Base-by-base conservation (phyloP, 305 asterid species). In the Solanum hybrid region DNA sequence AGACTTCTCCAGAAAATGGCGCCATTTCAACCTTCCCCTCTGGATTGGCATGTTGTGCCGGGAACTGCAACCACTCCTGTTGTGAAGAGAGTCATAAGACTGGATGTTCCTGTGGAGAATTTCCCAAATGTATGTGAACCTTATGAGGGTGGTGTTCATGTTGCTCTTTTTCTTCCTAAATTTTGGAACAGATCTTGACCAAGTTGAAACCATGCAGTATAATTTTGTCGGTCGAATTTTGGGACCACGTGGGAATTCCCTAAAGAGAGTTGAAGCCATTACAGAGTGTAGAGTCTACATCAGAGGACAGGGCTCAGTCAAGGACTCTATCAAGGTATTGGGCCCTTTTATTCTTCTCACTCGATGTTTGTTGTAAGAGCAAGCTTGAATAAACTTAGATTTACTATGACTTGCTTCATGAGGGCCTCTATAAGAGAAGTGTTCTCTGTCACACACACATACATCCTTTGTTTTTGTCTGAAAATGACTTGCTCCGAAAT, bases 231-330 rank as follows among this genome's bases (percentile, higher is more conserved):
- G 98, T 84, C 95, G 98, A 89, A 95, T 96, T 91, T 91, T 95
- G 73, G 97, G 98, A 77, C 97, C 97, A 3, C 97, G 98, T 79
- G 98, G 98, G 41, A 96, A 96, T 92, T 96, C 98, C 91, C 92
- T 96, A 93, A 96, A 96, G 92, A 94, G 97, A 87, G 95, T 96
- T 79, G 98, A 96, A 92, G 96, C 96, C 81, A 82, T 94, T 93
- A 96, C 98, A 27, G 96, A 94, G 85, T 95, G 98, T 92, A 94
- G 98, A 89, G 94, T 96, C 82, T 96, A 91, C 92, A 96, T 96
- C 33, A 92, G 98, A 90, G 97, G 98, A 86, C 94, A 90, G 37
- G 98, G 98, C 88, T 95, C 98, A 8, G 97, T 96, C 88, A 96
- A 96, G 95, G 98, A 96, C 91, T 20, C 96, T 68, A 61, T 94